Evolutionary conservation across 768 basidiomycete genomes (phyloP), one percentile per base, ranked within the genome.

Genomic region (Cytidiella melzeri): DNA sequence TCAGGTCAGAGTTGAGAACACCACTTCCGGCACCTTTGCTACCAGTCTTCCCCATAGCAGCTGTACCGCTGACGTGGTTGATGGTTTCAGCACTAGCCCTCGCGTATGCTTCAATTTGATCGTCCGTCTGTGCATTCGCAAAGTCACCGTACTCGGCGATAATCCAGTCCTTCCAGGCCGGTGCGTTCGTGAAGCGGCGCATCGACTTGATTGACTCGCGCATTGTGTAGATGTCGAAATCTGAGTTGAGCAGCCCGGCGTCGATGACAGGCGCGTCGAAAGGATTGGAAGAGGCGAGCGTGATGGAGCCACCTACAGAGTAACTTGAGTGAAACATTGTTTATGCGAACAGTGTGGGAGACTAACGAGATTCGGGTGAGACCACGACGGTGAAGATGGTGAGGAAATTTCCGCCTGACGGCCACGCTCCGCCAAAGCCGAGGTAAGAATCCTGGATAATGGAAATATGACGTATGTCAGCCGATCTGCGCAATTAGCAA

Each of bases 1-100:
- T 34, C 13, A 59, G 44, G 11, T 50, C 19, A n/a, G n/a, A n/a
- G n/a, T n/a, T n/a, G n/a, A n/a, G n/a, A n/a, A n/a, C 20, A 69
- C 65, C 59, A 72, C 64, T 13, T 69, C 67, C 20, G 71, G 69
- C 6, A 67, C 70, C 37, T 52, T 59, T 5, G 36, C 46, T 2
- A 66, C 66, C n/a, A 52, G 48, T 15, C 47, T 30, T 0, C 12
- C 65, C 63, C 63, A 72, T 69, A 10, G 54, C 57, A 1, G 69
- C 67, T 0, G 67, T 68, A 11, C 67, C 64, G 13, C 64, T 62
- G 5, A 66, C 60, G 53, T 73, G 72, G 37, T 54, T 57, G 12
- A 61, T 50, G 1, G 65, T 60, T 9, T 51, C 52, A 1, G 57
- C 50, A 37, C 49, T 56, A 4, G 50, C 41, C 9, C 62, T 58